These are phyloP conservation scores for Arthrobotrys entomopaga DNA, from an alignment of 2,329 filamentous ascomycete genomes.

Conservation along the genomic window DNA sequence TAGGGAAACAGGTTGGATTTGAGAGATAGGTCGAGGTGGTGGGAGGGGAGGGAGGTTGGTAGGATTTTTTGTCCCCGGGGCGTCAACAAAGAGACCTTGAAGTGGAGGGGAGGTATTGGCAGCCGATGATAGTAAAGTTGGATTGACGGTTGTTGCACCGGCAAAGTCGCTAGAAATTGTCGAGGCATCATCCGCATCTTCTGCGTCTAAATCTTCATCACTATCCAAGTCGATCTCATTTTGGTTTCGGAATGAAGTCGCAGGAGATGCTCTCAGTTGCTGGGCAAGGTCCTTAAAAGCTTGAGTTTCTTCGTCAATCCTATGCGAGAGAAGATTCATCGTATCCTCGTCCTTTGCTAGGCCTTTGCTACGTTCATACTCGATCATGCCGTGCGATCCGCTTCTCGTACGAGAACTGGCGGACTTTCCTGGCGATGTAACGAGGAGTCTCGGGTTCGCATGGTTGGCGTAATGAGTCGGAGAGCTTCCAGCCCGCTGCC, in stretches of 20 bases:
- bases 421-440: constrained; percentile 72
- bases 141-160: constrained; percentile 57
- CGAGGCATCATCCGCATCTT: constrained; percentile 56
- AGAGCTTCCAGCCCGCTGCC: constrained; percentile 86
- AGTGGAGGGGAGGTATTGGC: constrained; percentile 30
- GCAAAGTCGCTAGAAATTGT: constrained; percentile 58
- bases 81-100: constrained; percentile 19
- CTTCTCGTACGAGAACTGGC: constrained; percentile 63
- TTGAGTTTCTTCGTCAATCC: constrained; percentile 55
- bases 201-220: constrained; percentile 53
- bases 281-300: constrained; percentile 57
- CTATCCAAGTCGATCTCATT: constrained; percentile 53
- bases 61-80: constrained; percentile 57
- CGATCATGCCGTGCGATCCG: constrained; percentile 59
- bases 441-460: constrained; percentile 70
- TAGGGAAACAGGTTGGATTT: constrained; percentile 57
- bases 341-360: constrained; percentile 55
- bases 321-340: constrained; percentile 57
- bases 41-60: constrained; percentile 68
- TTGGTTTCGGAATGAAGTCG: constrained; percentile 56
- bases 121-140: constrained; percentile 51
- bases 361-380: constrained; percentile 57
- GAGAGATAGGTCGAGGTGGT: constrained; percentile 71
- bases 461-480: constrained; percentile 69
- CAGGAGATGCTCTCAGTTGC: constrained; percentile 58